Conservation (phyloP, 768 basidiomycete genomes). For the Leucocoprinus leucothites region DNA sequence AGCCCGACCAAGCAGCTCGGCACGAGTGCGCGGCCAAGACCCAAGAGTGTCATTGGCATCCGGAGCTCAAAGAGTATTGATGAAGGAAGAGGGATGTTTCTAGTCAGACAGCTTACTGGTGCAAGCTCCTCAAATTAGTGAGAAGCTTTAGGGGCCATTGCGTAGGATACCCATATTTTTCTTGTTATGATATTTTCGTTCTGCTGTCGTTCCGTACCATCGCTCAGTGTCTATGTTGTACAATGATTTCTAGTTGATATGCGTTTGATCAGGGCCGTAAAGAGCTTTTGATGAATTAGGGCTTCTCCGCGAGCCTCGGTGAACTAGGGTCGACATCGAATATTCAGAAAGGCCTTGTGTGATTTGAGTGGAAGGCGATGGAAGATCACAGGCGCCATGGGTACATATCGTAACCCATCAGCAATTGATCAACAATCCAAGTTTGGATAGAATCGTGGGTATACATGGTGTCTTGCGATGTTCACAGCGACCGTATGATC, state of each 20-base stretch:
- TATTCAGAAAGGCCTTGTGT: no score
- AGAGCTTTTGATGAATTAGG: neutral
- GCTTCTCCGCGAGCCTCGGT: no score
- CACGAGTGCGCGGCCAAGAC: conserved; percentile 50
- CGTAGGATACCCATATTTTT: neutral
- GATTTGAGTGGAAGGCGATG: no score
- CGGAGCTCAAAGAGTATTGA: conserved; percentile 59
- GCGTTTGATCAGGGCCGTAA: no score
- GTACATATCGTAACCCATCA: no score
- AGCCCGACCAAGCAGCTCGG: conserved; percentile 74
- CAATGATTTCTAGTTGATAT: neutral
- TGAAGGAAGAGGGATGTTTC: conserved; percentile 71
- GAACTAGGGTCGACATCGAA: no score
- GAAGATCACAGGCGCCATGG: no score
- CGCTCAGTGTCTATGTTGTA: no score
- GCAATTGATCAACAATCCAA: no score
- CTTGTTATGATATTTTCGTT: neutral
- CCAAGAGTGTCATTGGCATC: conserved; percentile 77
- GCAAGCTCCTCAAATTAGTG: conserved; percentile 21
- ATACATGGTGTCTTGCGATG: neutral
- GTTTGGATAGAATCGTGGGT: neutral
- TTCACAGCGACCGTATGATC: conserved; percentile 5
- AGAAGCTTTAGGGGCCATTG: conserved; percentile 3
- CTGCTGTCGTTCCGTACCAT: no score
- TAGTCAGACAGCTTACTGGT: conserved; percentile 80